Percentiles rank a stretch among this genome's conserved stretches.
These are phyloP conservation scores for Daldinia childiae DNA, from an alignment of 495 filamentous ascomycete species.

Conservation along the genomic window DNA sequence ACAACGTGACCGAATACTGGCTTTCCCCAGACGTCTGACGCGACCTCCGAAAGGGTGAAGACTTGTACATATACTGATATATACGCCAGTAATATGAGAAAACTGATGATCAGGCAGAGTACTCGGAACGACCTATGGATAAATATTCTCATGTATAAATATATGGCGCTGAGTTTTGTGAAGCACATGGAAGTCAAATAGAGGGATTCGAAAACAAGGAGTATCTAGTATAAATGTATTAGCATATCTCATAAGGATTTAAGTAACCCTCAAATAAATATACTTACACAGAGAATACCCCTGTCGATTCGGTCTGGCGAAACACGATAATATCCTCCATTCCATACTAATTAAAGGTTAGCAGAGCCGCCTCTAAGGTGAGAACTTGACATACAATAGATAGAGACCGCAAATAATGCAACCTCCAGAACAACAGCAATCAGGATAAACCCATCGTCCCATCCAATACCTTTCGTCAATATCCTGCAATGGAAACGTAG, in stretches of 20 bases:
- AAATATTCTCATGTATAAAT: constrained; percentile 54
- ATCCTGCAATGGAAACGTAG: constrained; percentile 27
- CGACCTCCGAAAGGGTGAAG: constrained; percentile 34
- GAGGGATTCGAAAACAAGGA: constrained; percentile 18
- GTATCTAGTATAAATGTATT: constrained; percentile 18
- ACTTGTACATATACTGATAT: constrained; percentile 12
- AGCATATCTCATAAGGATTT: neutral
- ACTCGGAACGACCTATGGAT: constrained; percentile 13
- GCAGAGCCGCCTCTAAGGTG: neutral
- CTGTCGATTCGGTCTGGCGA: neutral
- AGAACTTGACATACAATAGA: constrained; percentile 19
- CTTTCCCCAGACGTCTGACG: constrained; percentile 42
- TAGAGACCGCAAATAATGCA: constrained; percentile 17
- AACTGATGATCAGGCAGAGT: constrained; percentile 34
- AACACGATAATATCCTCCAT: neutral
- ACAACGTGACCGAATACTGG: neutral
- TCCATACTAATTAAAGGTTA: neutral
- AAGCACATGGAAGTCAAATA: constrained; percentile 36
- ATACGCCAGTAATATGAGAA: constrained; percentile 34
- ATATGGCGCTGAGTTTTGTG: constrained; percentile 51
- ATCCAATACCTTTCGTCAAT: constrained; percentile 25
- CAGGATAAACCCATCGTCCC: constrained; percentile 37
- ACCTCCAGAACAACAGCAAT: constrained; percentile 6
- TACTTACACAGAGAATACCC: constrained; percentile 15
- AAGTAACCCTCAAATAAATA: neutral